These are phyloP conservation scores for Leishmania mexicana DNA, from an alignment of 208 protist genomes.

Conservation along the genomic window DNA sequence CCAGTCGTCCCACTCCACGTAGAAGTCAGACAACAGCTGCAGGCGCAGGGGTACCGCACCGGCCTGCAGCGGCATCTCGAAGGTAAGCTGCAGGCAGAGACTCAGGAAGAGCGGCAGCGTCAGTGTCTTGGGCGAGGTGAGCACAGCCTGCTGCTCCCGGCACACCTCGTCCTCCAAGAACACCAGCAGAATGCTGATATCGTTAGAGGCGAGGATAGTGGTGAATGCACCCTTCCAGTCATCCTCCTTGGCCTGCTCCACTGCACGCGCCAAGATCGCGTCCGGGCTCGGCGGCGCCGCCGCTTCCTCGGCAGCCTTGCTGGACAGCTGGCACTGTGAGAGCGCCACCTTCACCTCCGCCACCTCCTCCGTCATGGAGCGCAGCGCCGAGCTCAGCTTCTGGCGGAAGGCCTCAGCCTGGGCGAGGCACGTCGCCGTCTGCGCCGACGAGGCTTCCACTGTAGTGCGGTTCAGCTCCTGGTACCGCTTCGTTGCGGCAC, in stretches of 20 bases:
- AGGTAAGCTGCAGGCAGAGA: conserved; percentile 83
- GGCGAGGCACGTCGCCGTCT: conserved; percentile 34
- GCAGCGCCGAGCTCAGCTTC: conserved; percentile 43
- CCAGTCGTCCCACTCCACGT: conserved; percentile 88
- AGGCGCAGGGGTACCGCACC: conserved; percentile 72
- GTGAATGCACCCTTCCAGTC: conserved; percentile 79
- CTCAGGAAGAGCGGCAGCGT: conserved; percentile 80
- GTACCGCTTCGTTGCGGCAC: conserved; percentile 34
- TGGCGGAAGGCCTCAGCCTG: conserved; percentile 42
- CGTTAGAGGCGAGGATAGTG: conserved; percentile 66
- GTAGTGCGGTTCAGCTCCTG: conserved; percentile 41
- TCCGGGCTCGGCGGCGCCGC: conserved; percentile 55
- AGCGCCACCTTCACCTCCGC: conserved; percentile 47
- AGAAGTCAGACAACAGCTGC: conserved; percentile 73
- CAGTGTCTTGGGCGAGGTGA: conserved; percentile 66
- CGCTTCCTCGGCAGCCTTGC: conserved; percentile 8
- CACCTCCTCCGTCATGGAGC: conserved; percentile 53
- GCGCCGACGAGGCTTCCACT: conserved; percentile 35
- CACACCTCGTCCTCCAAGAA: conserved; percentile 84
- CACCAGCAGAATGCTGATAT: conserved; percentile 74
- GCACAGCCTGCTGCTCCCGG: conserved; percentile 53
- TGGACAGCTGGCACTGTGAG: conserved; percentile 30
- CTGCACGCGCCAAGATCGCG: conserved; percentile 57
- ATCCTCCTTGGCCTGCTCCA: conserved; percentile 54
- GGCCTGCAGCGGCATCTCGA: conserved; percentile 57